These are phyloP conservation scores for Physaria fendleri DNA, from an alignment of 345 rosid genomes.

Conservation along the genomic window DNA sequence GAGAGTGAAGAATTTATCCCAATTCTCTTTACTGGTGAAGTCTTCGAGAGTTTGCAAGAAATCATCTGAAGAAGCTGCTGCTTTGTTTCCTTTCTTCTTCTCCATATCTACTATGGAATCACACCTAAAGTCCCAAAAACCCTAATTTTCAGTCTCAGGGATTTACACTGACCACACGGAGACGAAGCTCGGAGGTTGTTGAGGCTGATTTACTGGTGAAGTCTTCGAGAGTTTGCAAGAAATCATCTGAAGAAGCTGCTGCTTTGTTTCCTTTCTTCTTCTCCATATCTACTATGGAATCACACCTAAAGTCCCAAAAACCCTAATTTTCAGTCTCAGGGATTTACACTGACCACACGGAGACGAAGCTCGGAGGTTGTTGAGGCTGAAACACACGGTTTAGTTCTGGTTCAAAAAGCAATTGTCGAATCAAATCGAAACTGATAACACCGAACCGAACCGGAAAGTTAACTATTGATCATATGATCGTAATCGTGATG, in stretches of 20 bases:
- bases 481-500: background rate
- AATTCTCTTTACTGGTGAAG: constrained; percentile 94
- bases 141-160: constrained; percentile 7
- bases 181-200: constrained; percentile 18
- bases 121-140: constrained; percentile 8
- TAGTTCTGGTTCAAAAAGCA: background rate
- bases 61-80: constrained; percentile 33
- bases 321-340: constrained; percentile 11
- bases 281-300: constrained; percentile 40
- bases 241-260: constrained; percentile 32
- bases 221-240: constrained; percentile 63
- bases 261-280: constrained; percentile 43
- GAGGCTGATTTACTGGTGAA: constrained; percentile 69
- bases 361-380: constrained; percentile 16
- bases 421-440: background rate
- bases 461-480: background rate
- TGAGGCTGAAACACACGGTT: constrained; percentile 18
- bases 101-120: constrained; percentile 40
- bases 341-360: background rate
- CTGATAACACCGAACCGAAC: background rate
- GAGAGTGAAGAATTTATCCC: constrained; percentile 89
- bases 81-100: constrained; percentile 42
- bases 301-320: background rate
- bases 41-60: constrained; percentile 64
- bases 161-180: background rate